phyloP scores from a whole-genome alignment of 2,329 filamentous ascomycete species.

The Didymella segeticola region DNA sequence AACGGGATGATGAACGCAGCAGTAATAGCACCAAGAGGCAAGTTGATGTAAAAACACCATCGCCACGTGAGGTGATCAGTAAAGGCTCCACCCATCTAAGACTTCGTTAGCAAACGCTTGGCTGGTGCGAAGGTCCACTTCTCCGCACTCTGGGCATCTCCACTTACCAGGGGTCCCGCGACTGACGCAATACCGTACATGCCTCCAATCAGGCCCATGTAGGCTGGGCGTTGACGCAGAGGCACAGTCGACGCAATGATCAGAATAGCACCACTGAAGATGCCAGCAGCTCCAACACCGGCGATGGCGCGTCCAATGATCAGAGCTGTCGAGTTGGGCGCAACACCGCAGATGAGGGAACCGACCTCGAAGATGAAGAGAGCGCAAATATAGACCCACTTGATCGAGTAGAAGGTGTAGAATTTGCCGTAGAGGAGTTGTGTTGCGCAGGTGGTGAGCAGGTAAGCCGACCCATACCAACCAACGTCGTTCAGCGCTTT shows the following conservation, averaged over 20 bases:
- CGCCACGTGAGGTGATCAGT: slow-evolving; percentile 56
- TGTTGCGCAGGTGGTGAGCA: slow-evolving; percentile 52
- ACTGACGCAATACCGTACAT: slow-evolving; percentile 59
- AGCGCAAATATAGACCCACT: slow-evolving; percentile 55
- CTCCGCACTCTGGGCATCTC: slow-evolving; percentile 5
- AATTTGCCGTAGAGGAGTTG: slow-evolving; percentile 52
- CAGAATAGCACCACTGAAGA: slow-evolving; percentile 58
- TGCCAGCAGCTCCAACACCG: slow-evolving; percentile 59
- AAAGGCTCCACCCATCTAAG: slow-evolving; percentile 54
- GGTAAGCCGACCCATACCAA: slow-evolving; percentile 54
- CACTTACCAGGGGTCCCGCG: slow-evolving; percentile 54
- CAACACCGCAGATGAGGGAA: slow-evolving; percentile 59
- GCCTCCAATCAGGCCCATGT: slow-evolving; percentile 57
- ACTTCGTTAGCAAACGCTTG: slow-evolving; percentile 34
- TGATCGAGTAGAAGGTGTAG: slow-evolving; percentile 57
- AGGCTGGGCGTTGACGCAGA: slow-evolving; percentile 55
- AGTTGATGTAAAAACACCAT: slow-evolving; percentile 57
- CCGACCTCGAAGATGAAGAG: slow-evolving; percentile 60
- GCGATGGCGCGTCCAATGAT: slow-evolving; percentile 61
- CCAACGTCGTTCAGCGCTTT: slow-evolving; percentile 54
- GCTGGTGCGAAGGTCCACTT: slow-evolving; percentile 6
- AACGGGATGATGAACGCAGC: slow-evolving; percentile 51
- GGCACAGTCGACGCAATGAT: slow-evolving; percentile 56
- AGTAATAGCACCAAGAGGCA: slow-evolving; percentile 58
- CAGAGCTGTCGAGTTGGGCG: slow-evolving; percentile 57